Conservation (phyloP, 768 basidiomycete genomes). For the Podaxis carcinomalis region DNA sequence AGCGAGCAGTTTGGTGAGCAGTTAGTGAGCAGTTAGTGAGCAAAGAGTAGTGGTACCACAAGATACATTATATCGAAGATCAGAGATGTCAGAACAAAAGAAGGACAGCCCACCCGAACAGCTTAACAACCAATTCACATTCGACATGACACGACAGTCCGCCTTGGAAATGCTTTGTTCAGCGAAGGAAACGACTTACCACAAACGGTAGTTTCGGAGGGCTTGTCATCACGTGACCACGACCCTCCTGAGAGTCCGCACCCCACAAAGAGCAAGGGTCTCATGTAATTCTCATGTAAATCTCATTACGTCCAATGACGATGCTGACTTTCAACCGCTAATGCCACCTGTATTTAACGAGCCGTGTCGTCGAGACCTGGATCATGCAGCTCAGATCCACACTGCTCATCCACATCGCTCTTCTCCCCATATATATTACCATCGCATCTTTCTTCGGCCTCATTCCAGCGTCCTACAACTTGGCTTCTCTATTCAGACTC, state of each 20-base stretch:
- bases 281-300: constrained; percentile 8
- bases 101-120: background rate
- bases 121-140: background rate
- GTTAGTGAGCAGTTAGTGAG: background rate
- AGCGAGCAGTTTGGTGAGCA: background rate
- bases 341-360: background rate
- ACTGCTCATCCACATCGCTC: constrained; percentile 32
- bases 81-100: background rate
- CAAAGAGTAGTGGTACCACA: background rate
- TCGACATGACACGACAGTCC: background rate
- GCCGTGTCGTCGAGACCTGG: constrained; percentile 14
- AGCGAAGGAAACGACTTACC: background rate
- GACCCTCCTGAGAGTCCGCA: background rate
- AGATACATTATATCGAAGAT: background rate
- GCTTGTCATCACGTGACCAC: background rate
- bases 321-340: background rate
- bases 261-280: background rate
- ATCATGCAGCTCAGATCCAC: constrained; percentile 32
- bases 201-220: background rate
- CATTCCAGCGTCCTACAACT: constrained; percentile 26
- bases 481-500: constrained; percentile 35
- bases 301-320: background rate
- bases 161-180: background rate
- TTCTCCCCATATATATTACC: constrained; percentile 37
- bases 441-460: constrained; percentile 31